Evolutionary conservation across 176 grass and related monocot species (phyloP).

Genomic region (Carex kokanica): DNA sequence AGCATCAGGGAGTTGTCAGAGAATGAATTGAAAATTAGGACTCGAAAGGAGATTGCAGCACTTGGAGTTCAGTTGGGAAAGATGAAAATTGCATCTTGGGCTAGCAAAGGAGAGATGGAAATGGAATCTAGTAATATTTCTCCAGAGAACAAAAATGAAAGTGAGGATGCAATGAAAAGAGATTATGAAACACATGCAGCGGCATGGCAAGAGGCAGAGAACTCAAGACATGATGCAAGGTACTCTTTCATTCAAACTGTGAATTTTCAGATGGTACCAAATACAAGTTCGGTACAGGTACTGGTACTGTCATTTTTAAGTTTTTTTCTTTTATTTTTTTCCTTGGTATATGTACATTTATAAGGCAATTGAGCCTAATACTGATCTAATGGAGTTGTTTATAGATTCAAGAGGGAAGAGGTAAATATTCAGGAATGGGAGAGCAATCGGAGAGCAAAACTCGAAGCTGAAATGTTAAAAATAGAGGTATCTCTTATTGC

Average conservation of each 20-base stretch:
- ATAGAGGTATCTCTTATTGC: slow-evolving; percentile 47
- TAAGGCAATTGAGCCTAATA: slow-evolving; percentile 3
- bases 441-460: slow-evolving; percentile 47
- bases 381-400: not conserved
- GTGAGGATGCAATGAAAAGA: slow-evolving; percentile 45
- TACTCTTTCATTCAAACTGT: slow-evolving; percentile 30
- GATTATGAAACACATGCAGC: slow-evolving; percentile 68
- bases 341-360: not conserved
- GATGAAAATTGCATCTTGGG: slow-evolving; percentile 95
- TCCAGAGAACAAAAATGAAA: slow-evolving; percentile 38
- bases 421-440: slow-evolving; percentile 96
- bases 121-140: slow-evolving; percentile 36
- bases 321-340: not conserved
- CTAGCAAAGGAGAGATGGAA: slow-evolving; percentile 80
- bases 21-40: slow-evolving; percentile 62
- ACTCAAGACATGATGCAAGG: slow-evolving; percentile 73
- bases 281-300: not conserved
- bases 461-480: slow-evolving; percentile 71
- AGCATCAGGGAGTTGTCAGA: slow-evolving; percentile 55
- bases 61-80: slow-evolving; percentile 87
- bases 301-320: not conserved
- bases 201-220: slow-evolving; percentile 82
- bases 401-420: slow-evolving; percentile 81
- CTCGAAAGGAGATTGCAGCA: slow-evolving; percentile 84
- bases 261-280: not conserved